Conservation (phyloP, 768 basidiomycete genomes). For the Melanogaster broomeanus region DNA sequence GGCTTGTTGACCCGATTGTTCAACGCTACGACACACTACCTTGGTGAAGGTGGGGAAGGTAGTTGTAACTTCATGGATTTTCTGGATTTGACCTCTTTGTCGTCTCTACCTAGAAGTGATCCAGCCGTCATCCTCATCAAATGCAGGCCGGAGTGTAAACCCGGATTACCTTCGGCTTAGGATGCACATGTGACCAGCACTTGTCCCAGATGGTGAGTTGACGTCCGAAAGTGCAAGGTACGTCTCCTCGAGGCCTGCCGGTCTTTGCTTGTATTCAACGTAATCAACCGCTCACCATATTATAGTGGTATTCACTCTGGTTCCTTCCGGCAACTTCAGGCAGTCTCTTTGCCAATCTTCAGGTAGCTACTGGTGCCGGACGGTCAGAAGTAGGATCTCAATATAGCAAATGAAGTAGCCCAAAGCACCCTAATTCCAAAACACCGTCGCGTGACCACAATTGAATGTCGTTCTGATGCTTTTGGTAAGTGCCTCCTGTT, state of each 20-base stretch:
- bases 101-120: too few relatives aligned
- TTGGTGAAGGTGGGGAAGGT: too few relatives aligned
- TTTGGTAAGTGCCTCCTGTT: too few relatives aligned
- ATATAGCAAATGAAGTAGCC: too few relatives aligned
- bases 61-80: too few relatives aligned
- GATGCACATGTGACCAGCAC: slow-evolving; percentile 21
- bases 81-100: slow-evolving; percentile 14
- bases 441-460: slow-evolving; percentile 29
- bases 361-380: slow-evolving; percentile 5
- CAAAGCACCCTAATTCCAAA: neutral
- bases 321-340: slow-evolving; percentile 39
- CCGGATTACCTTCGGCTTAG: slow-evolving; percentile 14
- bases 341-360: slow-evolving; percentile 35
- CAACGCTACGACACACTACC: too few relatives aligned
- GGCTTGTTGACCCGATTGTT: slow-evolving; percentile 1
- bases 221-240: slow-evolving; percentile 15
- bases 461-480: slow-evolving; percentile 28
- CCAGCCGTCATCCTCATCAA: neutral
- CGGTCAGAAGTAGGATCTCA: neutral
- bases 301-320: too few relatives aligned
- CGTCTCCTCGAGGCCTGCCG: too few relatives aligned
- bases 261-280: too few relatives aligned
- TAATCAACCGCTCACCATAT: too few relatives aligned
- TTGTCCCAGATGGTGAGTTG: neutral
- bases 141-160: slow-evolving; percentile 15